Percentiles rank a stretch among this genome's conserved stretches.
Evolutionary conservation across 140 eudicot genomes (phyloP).

Genomic region (Flaveria floridana): DNA sequence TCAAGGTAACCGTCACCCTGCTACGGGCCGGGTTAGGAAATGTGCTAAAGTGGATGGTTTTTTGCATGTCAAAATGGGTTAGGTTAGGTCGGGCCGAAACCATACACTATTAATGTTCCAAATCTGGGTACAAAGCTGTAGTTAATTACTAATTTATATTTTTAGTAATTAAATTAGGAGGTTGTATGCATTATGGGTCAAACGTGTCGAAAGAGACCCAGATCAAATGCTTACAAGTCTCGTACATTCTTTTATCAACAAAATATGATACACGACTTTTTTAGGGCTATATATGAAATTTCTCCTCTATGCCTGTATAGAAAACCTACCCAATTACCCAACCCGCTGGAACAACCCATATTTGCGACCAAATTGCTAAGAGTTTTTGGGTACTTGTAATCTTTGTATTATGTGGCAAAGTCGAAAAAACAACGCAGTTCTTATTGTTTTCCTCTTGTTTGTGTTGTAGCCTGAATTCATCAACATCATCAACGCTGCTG

Average conservation of each 20-base stretch:
- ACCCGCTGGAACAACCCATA: neutral
- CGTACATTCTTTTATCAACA: neutral
- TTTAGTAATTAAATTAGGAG: neutral
- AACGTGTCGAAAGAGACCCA: neutral
- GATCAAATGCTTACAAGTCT: neutral
- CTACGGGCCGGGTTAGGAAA: neutral
- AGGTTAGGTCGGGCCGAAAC: neutral
- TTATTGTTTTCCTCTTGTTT: constrained; percentile 1
- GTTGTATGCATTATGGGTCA: neutral
- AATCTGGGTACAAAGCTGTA: too few species aligned
- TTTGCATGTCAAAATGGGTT: neutral
- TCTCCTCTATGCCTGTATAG: neutral
- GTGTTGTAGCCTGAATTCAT: constrained; percentile 55
- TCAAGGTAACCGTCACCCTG: constrained; percentile 47
- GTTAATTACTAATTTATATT: neutral
- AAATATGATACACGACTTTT: neutral
- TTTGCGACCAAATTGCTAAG: neutral
- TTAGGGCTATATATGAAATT: neutral
- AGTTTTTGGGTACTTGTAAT: neutral
- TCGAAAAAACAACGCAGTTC: neutral
- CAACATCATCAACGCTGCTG: constrained; percentile 69
- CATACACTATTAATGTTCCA: too few species aligned
- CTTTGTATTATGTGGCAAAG: neutral
- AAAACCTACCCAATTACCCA: neutral
- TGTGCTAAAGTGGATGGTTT: neutral